These are phyloP conservation scores for Tetrahymena malaccensis DNA, from an alignment of 73 alveolate species.

Conservation along the genomic window DNA sequence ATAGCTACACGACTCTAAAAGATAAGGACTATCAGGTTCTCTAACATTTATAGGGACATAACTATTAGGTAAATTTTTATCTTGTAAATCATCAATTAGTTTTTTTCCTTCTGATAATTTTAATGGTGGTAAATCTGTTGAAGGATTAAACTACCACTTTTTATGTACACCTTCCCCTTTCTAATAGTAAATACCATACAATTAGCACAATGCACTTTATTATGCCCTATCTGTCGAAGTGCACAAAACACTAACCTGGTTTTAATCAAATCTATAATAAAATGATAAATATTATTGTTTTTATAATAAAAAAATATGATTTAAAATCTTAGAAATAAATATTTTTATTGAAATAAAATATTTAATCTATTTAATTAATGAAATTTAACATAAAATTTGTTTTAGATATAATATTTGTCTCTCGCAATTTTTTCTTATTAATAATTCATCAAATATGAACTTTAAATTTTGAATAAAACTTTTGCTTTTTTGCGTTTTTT, in stretches of 20 bases:
- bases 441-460: too few relatives aligned
- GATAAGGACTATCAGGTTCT: background rate
- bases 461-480: too few relatives aligned
- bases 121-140: background rate
- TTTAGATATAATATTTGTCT: too few relatives aligned
- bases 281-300: too few relatives aligned
- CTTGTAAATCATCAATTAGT: background rate
- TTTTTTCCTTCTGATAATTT: background rate
- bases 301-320: too few relatives aligned
- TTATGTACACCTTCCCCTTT: background rate
- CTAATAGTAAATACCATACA: background rate
- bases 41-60: background rate
- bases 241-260: background rate
- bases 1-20: background rate
- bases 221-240: background rate
- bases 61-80: background rate
- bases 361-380: too few relatives aligned
- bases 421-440: too few relatives aligned
- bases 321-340: too few relatives aligned
- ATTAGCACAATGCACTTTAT: background rate
- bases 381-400: too few relatives aligned
- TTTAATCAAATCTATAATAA: background rate
- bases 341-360: too few relatives aligned
- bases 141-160: background rate
- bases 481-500: too few relatives aligned